Percentiles rank a stretch among this genome's conserved stretches.
phyloP scores from a whole-genome alignment of 2,329 filamentous ascomycete genomes.

The Ceratocystis huliohia region DNA sequence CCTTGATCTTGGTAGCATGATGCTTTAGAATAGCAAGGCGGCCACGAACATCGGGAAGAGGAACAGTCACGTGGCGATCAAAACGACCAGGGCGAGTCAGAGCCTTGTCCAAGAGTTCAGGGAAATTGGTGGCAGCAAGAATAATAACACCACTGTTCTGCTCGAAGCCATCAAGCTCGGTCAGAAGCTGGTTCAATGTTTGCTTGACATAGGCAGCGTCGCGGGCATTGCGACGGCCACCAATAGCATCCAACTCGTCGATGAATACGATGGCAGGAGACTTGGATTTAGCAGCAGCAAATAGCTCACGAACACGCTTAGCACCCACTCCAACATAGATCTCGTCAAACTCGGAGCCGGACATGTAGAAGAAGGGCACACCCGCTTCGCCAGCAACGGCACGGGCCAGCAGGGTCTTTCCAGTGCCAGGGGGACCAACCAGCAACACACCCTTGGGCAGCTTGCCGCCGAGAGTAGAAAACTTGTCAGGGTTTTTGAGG shows the following conservation, averaged over 20 bases:
- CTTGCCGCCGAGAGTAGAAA: constrained; percentile 88
- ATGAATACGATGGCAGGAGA: constrained; percentile 91
- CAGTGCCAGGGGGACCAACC: constrained; percentile 89
- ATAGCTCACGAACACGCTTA: constrained; percentile 92
- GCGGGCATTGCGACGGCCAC: constrained; percentile 80
- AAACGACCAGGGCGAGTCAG: constrained; percentile 89
- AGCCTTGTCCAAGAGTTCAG: constrained; percentile 85
- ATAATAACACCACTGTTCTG: constrained; percentile 92
- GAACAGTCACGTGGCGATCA: constrained; percentile 80
- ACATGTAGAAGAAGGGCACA: constrained; percentile 99
- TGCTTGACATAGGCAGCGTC: constrained; percentile 95
- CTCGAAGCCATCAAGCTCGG: constrained; percentile 92
- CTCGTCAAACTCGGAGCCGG: constrained; percentile 95
- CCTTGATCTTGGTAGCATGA: constrained; percentile 83
- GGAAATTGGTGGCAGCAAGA: constrained; percentile 91
- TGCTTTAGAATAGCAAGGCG: constrained; percentile 87
- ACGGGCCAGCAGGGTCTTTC: constrained; percentile 89
- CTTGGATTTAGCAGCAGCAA: constrained; percentile 68
- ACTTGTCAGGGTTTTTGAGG: constrained; percentile 81
- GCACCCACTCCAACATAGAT: constrained; percentile 95
- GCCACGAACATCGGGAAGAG: constrained; percentile 82
- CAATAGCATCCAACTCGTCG: constrained; percentile 87
- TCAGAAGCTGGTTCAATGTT: constrained; percentile 91
- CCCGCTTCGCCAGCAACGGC: constrained; percentile 94
- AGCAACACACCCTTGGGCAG: constrained; percentile 92